Percentiles rank a stretch among this genome's conserved stretches.
Evolutionary conservation across 2,329 filamentous ascomycete species (phyloP).

Genomic region (Sarocladiaceae sp.): DNA sequence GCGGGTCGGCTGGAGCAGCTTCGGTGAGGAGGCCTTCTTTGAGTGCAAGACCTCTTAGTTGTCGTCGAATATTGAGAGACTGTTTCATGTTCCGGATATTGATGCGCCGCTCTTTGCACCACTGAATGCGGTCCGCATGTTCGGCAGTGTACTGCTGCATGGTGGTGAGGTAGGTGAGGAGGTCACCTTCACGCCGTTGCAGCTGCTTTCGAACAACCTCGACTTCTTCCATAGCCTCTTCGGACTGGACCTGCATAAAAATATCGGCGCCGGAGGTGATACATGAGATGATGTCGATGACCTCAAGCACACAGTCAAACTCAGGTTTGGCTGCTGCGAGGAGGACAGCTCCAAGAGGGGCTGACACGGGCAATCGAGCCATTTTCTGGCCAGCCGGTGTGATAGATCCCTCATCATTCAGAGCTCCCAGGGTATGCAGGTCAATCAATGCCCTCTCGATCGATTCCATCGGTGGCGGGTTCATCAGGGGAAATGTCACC

Average conservation of each 20-base stretch:
- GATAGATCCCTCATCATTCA: slow-evolving; percentile 68
- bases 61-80: slow-evolving; percentile 57
- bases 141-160: slow-evolving; percentile 59
- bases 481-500: slow-evolving; percentile 78
- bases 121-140: slow-evolving; percentile 48
- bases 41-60: slow-evolving; percentile 53
- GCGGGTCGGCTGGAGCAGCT: slow-evolving; percentile 45
- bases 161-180: slow-evolving; percentile 60
- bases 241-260: slow-evolving; percentile 55
- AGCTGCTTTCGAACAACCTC: slow-evolving; percentile 53
- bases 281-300: slow-evolving; percentile 75
- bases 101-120: slow-evolving; percentile 55
- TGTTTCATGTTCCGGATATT: slow-evolving; percentile 59
- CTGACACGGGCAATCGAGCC: slow-evolving; percentile 77
- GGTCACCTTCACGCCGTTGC: slow-evolving; percentile 57
- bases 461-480: slow-evolving; percentile 70
- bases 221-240: slow-evolving; percentile 51
- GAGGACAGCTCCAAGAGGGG: slow-evolving; percentile 75
- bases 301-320: slow-evolving; percentile 71
- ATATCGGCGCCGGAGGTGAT: slow-evolving; percentile 61
- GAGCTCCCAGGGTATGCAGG: slow-evolving; percentile 71
- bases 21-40: slow-evolving; percentile 46
- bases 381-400: slow-evolving; percentile 72
- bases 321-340: slow-evolving; percentile 71
- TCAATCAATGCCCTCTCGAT: slow-evolving; percentile 80